These are phyloP conservation scores for Capsicum pubescens DNA, from an alignment of 257 asterid genomes.

Conservation along the genomic window DNA sequence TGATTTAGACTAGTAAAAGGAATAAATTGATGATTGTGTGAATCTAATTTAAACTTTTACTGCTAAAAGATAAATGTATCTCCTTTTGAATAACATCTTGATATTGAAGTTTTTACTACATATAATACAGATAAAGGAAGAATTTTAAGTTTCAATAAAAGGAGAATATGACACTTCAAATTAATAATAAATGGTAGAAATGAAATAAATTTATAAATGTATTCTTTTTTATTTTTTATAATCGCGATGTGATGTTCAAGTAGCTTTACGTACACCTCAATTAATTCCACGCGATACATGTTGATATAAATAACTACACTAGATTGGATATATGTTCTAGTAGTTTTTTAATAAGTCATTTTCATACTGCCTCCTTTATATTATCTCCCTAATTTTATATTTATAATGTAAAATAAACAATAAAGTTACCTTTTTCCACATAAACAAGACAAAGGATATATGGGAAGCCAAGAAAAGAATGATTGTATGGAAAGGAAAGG, in stretches of 20 bases:
- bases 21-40: neutral
- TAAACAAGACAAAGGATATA: conserved; percentile 9
- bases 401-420: neutral
- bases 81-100: neutral
- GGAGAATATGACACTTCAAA: neutral
- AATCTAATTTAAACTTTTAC: neutral
- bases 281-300: too few species aligned
- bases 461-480: conserved; percentile 18
- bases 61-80: neutral
- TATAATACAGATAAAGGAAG: neutral
- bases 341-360: neutral
- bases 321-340: too few species aligned
- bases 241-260: neutral
- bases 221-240: neutral
- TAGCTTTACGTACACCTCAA: neutral
- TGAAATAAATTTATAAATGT: neutral
- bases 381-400: neutral
- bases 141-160: neutral
- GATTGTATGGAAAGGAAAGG: neutral
- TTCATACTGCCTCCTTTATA: neutral
- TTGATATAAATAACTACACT: too few species aligned
- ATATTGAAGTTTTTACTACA: neutral
- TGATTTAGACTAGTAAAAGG: neutral
- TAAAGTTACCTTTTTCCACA: neutral
- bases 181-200: neutral